Evolutionary conservation across 208 protist species (phyloP).

Genomic region (Crithidia bombi): DNA sequence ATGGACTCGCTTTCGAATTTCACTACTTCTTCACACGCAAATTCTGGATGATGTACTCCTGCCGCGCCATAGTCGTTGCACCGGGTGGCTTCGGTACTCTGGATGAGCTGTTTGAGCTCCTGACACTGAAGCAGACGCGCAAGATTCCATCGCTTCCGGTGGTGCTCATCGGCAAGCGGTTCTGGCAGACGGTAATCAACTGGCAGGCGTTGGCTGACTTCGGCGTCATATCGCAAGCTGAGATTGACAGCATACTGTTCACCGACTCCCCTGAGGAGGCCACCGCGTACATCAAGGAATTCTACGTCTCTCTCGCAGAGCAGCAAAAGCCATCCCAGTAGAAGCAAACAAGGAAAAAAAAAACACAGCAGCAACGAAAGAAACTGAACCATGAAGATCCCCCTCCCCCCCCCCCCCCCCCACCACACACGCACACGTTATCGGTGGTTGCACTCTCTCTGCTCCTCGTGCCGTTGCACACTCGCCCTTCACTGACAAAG

Average conservation of each 20-base stretch:
- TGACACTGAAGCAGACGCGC: conserved; percentile 90
- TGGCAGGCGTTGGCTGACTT: conserved; percentile 88
- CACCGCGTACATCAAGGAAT: conserved; percentile 70
- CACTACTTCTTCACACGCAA: conserved; percentile 96
- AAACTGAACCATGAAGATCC: neutral
- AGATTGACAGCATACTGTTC: conserved; percentile 86
- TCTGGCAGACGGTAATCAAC: conserved; percentile 90
- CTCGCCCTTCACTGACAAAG: too few species aligned
- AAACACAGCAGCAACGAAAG: neutral
- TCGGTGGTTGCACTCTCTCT: neutral
- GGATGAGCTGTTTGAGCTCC: conserved; percentile 93
- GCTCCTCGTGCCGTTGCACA: too few species aligned
- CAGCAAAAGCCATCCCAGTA: neutral
- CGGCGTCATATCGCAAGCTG: conserved; percentile 86
- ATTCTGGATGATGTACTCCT: conserved; percentile 96
- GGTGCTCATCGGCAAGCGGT: conserved; percentile 84
- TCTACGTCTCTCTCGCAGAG: conserved; percentile 42
- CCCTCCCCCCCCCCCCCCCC: neutral
- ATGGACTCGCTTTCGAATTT: conserved; percentile 92
- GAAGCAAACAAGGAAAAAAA: neutral
- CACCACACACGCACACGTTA: too few species aligned
- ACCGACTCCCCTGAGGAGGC: conserved; percentile 88
- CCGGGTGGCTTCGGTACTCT: conserved; percentile 93
- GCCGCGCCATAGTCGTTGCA: conserved; percentile 86
- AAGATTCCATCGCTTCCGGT: conserved; percentile 90